Percentiles rank a stretch among this genome's conserved stretches.
These are phyloP conservation scores for Prunus persica DNA, from an alignment of 306 rosid genomes.

Conservation along the genomic window DNA sequence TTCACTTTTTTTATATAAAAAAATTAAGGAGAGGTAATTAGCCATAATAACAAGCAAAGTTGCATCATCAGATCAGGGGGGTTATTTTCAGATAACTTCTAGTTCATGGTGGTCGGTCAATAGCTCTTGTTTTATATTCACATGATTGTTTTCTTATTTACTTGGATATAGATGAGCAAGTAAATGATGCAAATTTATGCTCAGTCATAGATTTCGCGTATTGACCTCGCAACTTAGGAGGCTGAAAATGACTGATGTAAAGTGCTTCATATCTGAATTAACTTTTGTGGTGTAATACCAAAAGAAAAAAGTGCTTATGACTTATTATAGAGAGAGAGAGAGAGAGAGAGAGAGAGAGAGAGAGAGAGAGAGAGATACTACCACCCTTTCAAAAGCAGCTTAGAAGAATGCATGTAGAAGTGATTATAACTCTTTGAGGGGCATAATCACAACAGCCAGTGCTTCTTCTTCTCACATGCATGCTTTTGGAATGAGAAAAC, in stretches of 20 bases:
- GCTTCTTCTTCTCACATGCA: constrained; percentile 29
- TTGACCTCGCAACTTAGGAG: constrained; percentile 22
- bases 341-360: constrained; percentile 3
- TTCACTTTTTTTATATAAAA: not conserved
- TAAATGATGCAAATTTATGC: constrained; percentile 16
- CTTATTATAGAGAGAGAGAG: constrained; percentile 3
- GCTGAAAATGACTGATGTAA: constrained; percentile 21
- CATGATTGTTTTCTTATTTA: not conserved
- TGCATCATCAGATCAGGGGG: constrained; percentile 7
- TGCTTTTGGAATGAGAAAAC: constrained; percentile 33
- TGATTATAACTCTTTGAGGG: constrained; percentile 17
- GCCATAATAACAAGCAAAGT: constrained; percentile 14
- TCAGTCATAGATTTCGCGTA: constrained; percentile 10
- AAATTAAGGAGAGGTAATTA: not conserved
- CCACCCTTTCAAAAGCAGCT: not conserved
- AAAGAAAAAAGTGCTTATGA: not conserved
- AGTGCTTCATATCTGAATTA: not conserved
- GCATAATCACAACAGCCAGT: constrained; percentile 51
- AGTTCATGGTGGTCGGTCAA: constrained; percentile 9
- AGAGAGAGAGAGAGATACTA: not conserved
- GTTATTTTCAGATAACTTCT: not conserved
- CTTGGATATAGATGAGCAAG: not conserved
- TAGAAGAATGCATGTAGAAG: not conserved
- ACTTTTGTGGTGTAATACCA: not conserved
- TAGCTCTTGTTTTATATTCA: not conserved